These are phyloP conservation scores for Aegilops bicornis DNA, from an alignment of 176 grass and related monocot genomes.

Conservation along the genomic window DNA sequence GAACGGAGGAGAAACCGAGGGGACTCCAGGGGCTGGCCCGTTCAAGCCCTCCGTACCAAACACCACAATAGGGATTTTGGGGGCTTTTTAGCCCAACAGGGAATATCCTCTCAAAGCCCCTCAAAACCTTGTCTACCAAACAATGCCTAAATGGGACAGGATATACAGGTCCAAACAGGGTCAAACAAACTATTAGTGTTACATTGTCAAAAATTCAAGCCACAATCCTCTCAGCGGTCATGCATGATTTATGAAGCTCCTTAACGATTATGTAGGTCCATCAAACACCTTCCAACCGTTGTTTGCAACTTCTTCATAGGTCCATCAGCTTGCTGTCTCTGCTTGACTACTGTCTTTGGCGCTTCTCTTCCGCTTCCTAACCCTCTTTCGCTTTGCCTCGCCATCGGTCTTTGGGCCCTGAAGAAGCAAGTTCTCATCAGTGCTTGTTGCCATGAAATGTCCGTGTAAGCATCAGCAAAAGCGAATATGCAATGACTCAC, in stretches of 20 bases:
- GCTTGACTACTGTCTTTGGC: constrained; percentile 35
- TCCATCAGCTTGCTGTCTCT: constrained; percentile 20
- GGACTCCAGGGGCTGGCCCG: too few species aligned
- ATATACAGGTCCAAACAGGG: background rate
- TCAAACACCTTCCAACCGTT: background rate
- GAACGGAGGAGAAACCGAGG: too few species aligned
- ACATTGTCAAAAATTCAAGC: background rate
- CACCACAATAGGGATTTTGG: too few species aligned
- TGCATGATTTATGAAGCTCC: background rate
- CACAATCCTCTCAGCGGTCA: background rate
- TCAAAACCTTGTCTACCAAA: too few species aligned
- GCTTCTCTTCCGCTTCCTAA: constrained; percentile 58
- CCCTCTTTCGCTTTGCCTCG: constrained; percentile 55
- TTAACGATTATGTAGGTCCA: background rate
- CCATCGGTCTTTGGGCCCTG: constrained; percentile 36
- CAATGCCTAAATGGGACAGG: background rate
- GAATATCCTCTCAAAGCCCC: too few species aligned
- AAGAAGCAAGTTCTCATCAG: constrained; percentile 1
- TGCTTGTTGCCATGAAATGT: background rate
- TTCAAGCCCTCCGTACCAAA: too few species aligned
- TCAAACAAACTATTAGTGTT: background rate
- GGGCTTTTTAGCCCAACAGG: too few species aligned
- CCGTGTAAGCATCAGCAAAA: background rate
- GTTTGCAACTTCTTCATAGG: background rate
- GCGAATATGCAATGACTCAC: background rate